Conservation (phyloP, 768 basidiomycete species). For the Pisolithus sp. region DNA sequence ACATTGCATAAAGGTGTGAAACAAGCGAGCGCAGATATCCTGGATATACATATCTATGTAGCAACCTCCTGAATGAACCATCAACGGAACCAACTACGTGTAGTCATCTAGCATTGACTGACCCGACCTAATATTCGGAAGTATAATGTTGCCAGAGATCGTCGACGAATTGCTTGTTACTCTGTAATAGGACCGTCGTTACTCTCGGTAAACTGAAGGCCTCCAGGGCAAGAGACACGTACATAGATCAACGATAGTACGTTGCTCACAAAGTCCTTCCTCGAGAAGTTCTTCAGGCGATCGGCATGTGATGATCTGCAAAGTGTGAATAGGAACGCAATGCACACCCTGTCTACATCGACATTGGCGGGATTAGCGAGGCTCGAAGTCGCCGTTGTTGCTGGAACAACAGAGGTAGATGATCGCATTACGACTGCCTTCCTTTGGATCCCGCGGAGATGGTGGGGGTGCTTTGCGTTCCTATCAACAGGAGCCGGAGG, state of each 20-base stretch:
- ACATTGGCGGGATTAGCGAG: slow-evolving; percentile 6
- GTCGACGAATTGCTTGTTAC: slow-evolving; percentile 61
- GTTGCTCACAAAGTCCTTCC: slow-evolving; percentile 54
- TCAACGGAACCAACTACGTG: neutral
- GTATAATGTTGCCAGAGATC: slow-evolving; percentile 50
- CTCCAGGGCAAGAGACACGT: slow-evolving; percentile 18
- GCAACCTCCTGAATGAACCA: neutral
- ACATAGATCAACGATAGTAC: slow-evolving; percentile 59
- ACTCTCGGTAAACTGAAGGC: neutral
- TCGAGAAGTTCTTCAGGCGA: slow-evolving; percentile 29
- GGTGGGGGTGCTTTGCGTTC: slow-evolving; percentile 11
- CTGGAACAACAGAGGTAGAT: neutral
- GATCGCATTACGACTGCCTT: neutral
- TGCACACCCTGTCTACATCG: slow-evolving; percentile 15
- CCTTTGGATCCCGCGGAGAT: neutral
- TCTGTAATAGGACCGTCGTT: slow-evolving; percentile 31
- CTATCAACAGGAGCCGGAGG: slow-evolving; percentile 19
- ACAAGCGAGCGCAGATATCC: neutral
- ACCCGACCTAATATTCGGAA: slow-evolving; percentile 4
- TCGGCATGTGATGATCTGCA: slow-evolving; percentile 10
- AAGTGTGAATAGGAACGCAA: slow-evolving; percentile 23
- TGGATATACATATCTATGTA: neutral
- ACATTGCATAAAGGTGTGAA: neutral
- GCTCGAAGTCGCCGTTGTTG: neutral
- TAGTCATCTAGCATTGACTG: neutral